Evolutionary conservation across 2,329 filamentous ascomycete genomes (phyloP).

Genomic region (Monosporascus cannonballus): DNA sequence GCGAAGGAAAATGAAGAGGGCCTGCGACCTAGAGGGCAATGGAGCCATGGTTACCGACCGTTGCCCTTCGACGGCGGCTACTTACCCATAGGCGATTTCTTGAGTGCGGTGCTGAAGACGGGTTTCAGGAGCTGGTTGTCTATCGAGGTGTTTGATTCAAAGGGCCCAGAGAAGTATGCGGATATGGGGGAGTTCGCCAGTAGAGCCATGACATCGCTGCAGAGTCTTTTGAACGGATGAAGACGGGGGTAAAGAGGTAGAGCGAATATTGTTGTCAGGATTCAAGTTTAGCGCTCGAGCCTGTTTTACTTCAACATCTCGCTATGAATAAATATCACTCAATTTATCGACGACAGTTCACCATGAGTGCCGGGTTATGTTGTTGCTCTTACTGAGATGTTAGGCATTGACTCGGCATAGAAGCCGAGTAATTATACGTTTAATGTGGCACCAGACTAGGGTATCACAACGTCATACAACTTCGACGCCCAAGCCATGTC

Average conservation of each 20-base stretch:
- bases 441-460: too few species aligned
- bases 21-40: slow-evolving; percentile 54
- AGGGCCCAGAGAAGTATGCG: slow-evolving; percentile 41
- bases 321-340: too few species aligned
- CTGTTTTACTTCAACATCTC: too few species aligned
- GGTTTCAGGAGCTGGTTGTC: slow-evolving; percentile 63
- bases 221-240: slow-evolving; percentile 26
- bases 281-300: too few species aligned
- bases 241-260: not conserved
- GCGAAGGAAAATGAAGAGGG: slow-evolving; percentile 43
- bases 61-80: slow-evolving; percentile 67
- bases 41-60: slow-evolving; percentile 67
- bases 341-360: too few species aligned
- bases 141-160: slow-evolving; percentile 63
- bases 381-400: too few species aligned
- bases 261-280: not conserved
- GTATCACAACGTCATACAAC: too few species aligned
- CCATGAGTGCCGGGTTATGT: too few species aligned
- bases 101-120: slow-evolving; percentile 59
- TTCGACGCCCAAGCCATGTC: too few species aligned
- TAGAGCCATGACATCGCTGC: slow-evolving; percentile 43
- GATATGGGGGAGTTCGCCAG: slow-evolving; percentile 40
- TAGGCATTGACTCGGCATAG: too few species aligned
- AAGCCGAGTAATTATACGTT: too few species aligned
- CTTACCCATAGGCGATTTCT: slow-evolving; percentile 59